Evolutionary conservation across 257 asterid species (phyloP).

Genomic region (Primulina huaijiensis): DNA sequence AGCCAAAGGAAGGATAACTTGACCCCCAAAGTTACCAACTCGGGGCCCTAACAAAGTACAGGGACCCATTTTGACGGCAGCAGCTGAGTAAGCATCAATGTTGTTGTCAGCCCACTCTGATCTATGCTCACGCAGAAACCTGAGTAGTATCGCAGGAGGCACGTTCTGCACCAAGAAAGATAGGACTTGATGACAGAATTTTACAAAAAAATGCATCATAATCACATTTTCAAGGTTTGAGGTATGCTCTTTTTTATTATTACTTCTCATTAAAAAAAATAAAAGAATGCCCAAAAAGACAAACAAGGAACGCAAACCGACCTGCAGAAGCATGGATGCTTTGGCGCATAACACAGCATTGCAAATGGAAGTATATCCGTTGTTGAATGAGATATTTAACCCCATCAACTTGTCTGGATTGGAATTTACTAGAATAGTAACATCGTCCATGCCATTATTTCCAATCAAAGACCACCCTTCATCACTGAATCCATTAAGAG

Average conservation of each 20-base stretch:
- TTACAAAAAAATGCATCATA: neutral
- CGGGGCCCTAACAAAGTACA: constrained; percentile 57
- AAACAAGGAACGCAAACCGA: constrained; percentile 22
- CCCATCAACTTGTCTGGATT: constrained; percentile 78
- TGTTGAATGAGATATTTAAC: constrained; percentile 56
- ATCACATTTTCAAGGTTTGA: neutral
- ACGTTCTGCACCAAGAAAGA: constrained; percentile 54
- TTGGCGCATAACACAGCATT: constrained; percentile 74
- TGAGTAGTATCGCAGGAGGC: constrained; percentile 80
- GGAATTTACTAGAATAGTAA: constrained; percentile 73
- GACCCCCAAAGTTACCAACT: constrained; percentile 67
- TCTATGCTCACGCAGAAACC: constrained; percentile 83
- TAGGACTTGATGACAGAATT: neutral
- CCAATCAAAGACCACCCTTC: constrained; percentile 84
- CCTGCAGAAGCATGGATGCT: constrained; percentile 95
- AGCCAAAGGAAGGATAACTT: constrained; percentile 80
- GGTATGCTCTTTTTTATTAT: neutral
- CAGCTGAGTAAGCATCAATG: constrained; percentile 77
- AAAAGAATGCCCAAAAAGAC: neutral
- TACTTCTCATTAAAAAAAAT: neutral
- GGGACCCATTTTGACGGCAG: constrained; percentile 68
- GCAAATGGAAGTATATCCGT: constrained; percentile 61
- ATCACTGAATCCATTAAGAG: constrained; percentile 70
- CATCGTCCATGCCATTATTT: constrained; percentile 75
- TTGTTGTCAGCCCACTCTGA: constrained; percentile 94